Base-by-base conservation (phyloP, 495 filamentous ascomycete species). In the Hyaloscypha finlandica region DNA sequence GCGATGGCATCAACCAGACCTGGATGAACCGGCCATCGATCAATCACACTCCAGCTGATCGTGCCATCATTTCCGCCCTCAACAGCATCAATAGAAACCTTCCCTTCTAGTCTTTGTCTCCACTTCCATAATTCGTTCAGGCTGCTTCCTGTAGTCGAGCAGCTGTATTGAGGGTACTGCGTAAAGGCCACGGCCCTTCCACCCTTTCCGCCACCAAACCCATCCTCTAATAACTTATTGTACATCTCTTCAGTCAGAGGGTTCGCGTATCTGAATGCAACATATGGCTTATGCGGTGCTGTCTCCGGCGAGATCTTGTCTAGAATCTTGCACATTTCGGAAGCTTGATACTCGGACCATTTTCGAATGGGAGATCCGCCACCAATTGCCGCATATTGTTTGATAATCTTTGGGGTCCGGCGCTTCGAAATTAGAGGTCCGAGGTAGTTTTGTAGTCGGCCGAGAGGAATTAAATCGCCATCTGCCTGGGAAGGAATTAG, bases 141-240 rank as follows among this genome's bases (percentile, higher is more conserved):
- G 56, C 91, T 95, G 78, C 92, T 96, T 42, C 96, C 96, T 1
- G 96, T 99, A 8, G 96, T 99, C 30, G 92, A 96, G 78, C 96
- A 99, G n/a, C 91, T 95, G 76, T 99, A 99, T 75, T 99, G 96
- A 25, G 96, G 96, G 71, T 99, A 99, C 76, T 99, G 96, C 4
- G 95, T 97, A 77, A 98, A 99, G 2, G 96, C 96, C 8, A 99
- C 92, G 5, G 96, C 96, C 60, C 96, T 87, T 1, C 93, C 93
- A 14, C 93, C 93, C 66, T 87, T 91, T 2, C 93, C 93, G 31
- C 86, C 85, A 42, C 92, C 92, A 71, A 99, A 94, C 0, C 96
- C 96, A 78, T 99, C 96, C 30, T 84, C 87, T 53, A 97, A 77
- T 65, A 99, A 76, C 67, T 85, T 82, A 31, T 83, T 81, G 74